phyloP scores from a whole-genome alignment of 2,329 filamentous ascomycete species.

The Trematosphaeria pertusa region DNA sequence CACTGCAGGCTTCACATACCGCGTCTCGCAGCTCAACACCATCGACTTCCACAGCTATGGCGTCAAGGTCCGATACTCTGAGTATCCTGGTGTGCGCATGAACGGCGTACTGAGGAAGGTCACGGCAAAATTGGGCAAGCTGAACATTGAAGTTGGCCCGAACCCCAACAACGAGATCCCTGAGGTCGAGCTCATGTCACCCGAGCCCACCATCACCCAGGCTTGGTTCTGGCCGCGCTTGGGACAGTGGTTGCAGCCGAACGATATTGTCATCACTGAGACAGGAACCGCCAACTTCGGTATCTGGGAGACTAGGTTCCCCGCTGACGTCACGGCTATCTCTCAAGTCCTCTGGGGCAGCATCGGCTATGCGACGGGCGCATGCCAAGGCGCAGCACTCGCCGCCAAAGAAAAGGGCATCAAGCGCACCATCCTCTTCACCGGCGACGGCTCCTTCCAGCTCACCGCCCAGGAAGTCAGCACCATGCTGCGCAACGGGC shows the following conservation, averaged over 20 bases:
- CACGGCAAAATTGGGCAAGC: slow-evolving; percentile 62
- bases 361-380: slow-evolving; percentile 70
- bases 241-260: slow-evolving; percentile 72
- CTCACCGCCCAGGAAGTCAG: slow-evolving; percentile 83
- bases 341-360: slow-evolving; percentile 78
- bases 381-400: slow-evolving; percentile 73
- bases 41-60: slow-evolving; percentile 82
- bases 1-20: slow-evolving; percentile 82
- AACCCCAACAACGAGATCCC: slow-evolving; percentile 61
- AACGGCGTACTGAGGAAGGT: slow-evolving; percentile 78
- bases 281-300: slow-evolving; percentile 90
- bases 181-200: slow-evolving; percentile 35
- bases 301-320: slow-evolving; percentile 85
- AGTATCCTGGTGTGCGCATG: slow-evolving; percentile 80
- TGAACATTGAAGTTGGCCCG: slow-evolving; percentile 63
- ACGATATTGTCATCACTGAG: slow-evolving; percentile 84
- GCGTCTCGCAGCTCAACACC: slow-evolving; percentile 75
- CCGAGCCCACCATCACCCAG: slow-evolving; percentile 65
- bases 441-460: slow-evolving; percentile 89
- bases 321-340: slow-evolving; percentile 76
- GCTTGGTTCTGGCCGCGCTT: slow-evolving; percentile 80
- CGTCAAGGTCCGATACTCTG: slow-evolving; percentile 76
- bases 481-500: slow-evolving; percentile 78
- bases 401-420: slow-evolving; percentile 70
- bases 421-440: slow-evolving; percentile 78